phyloP scores from a whole-genome alignment of 2,329 filamentous ascomycete genomes.

The Calonectria henricotiae region DNA sequence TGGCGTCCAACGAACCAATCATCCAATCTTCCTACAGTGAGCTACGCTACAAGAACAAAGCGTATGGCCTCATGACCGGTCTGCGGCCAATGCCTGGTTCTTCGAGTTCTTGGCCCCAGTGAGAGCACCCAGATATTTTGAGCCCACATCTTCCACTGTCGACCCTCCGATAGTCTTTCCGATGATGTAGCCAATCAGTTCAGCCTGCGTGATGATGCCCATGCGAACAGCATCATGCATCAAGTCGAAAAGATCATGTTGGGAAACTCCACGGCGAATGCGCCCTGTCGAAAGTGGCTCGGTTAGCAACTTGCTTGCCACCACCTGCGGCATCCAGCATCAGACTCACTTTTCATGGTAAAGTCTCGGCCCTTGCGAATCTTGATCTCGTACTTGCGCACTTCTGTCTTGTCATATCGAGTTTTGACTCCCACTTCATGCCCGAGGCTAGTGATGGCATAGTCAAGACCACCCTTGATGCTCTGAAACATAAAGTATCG shows the following conservation, averaged over 20 bases:
- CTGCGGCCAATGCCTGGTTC: not conserved
- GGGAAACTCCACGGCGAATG: not conserved
- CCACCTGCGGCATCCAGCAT: too few relatives aligned
- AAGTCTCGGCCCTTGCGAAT: constrained; percentile 11
- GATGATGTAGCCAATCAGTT: not conserved
- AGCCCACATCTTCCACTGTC: not conserved
- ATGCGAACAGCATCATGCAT: constrained; percentile 2
- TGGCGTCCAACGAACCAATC: too few relatives aligned
- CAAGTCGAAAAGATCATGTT: constrained; percentile 5
- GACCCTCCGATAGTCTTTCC: constrained; percentile 3
- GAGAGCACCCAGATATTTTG: not conserved
- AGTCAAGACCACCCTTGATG: constrained; percentile 1
- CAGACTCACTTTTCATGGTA: not conserved
- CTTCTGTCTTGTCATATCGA: not conserved
- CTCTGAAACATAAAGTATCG: constrained; percentile 1
- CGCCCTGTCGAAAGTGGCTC: not conserved
- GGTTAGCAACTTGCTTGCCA: not conserved
- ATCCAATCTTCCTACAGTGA: too few relatives aligned
- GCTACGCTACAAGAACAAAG: not conserved
- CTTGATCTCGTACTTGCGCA: not conserved
- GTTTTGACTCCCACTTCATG: constrained; percentile 3
- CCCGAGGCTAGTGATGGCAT: not conserved
- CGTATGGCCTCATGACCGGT: not conserved
- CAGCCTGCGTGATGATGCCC: not conserved
- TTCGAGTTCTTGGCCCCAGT: not conserved